These are phyloP conservation scores for Chaetomiaceae sp. DNA, from an alignment of 2,329 filamentous ascomycete species.

Conservation along the genomic window DNA sequence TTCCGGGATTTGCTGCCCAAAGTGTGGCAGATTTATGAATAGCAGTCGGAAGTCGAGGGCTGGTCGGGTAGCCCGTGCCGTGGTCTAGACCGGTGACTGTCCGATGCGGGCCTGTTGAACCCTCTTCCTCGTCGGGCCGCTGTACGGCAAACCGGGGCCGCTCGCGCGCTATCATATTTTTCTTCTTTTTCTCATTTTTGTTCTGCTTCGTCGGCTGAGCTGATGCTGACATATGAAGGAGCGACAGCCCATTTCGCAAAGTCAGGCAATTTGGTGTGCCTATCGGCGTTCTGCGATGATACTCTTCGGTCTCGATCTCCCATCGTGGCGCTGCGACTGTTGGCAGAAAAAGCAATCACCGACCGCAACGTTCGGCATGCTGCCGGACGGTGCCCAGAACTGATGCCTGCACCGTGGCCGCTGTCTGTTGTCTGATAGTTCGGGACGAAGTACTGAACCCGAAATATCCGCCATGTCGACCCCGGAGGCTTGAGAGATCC, in stretches of 20 bases:
- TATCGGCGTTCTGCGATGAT: too few species aligned
- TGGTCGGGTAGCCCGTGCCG: too few species aligned
- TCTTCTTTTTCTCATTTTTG: neutral
- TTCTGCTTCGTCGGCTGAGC: neutral
- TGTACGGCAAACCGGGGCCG: neutral
- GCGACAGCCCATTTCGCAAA: neutral
- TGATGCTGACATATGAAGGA: neutral
- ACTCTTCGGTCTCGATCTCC: neutral
- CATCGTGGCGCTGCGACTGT: neutral
- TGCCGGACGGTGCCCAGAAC: slow-evolving; percentile 1
- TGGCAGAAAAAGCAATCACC: neutral
- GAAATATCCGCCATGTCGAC: too few species aligned
- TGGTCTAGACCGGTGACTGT: too few species aligned
- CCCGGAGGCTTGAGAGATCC: too few species aligned
- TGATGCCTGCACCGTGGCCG: neutral
- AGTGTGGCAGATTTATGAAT: neutral
- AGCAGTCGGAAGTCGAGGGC: too few species aligned
- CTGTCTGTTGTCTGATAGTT: too few species aligned
- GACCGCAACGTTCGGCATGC: neutral
- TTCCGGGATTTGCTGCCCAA: neutral
- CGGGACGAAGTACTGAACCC: too few species aligned
- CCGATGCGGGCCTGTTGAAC: too few species aligned
- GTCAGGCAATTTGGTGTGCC: neutral
- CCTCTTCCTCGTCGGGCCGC: neutral
- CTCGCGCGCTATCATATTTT: neutral